These are phyloP conservation scores for Didymella pinodella DNA, from an alignment of 2,329 filamentous ascomycete genomes.

Conservation along the genomic window DNA sequence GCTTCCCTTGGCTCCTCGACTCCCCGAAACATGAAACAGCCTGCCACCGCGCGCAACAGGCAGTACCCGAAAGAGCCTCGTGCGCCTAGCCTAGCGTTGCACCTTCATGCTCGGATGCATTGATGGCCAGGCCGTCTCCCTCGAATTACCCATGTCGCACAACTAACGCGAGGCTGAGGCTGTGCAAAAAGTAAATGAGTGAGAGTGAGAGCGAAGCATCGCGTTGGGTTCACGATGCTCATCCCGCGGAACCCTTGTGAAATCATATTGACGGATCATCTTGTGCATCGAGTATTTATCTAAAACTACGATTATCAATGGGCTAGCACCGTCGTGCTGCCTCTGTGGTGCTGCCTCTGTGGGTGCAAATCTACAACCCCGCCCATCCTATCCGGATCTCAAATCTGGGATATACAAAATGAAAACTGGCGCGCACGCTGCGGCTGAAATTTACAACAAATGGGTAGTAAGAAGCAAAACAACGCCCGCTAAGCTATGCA, in stretches of 20 bases:
- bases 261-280: not conserved
- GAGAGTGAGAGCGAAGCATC: not conserved
- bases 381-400: constrained; percentile 8
- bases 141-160: constrained; percentile 18
- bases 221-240: not conserved
- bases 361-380: constrained; percentile 14
- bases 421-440: constrained; percentile 12
- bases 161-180: constrained; percentile 6
- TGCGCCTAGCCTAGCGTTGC: constrained; percentile 17
- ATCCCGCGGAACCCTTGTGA: not conserved
- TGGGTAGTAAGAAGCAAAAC: constrained; percentile 22
- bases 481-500: constrained; percentile 49
- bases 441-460: constrained; percentile 22
- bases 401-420: constrained; percentile 18
- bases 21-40: constrained; percentile 20
- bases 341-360: constrained; percentile 5
- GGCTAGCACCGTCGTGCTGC: constrained; percentile 16
- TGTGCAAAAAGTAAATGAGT: constrained; percentile 10
- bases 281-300: constrained; percentile 8
- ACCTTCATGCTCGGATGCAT: constrained; percentile 22
- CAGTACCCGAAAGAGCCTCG: constrained; percentile 25
- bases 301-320: constrained; percentile 19
- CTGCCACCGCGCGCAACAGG: constrained; percentile 23
- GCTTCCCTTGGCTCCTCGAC: constrained; percentile 9
- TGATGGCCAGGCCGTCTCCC: constrained; percentile 20